phyloP scores from a whole-genome alignment of 2,329 filamentous ascomycete species.

The Fusarium humuli region DNA sequence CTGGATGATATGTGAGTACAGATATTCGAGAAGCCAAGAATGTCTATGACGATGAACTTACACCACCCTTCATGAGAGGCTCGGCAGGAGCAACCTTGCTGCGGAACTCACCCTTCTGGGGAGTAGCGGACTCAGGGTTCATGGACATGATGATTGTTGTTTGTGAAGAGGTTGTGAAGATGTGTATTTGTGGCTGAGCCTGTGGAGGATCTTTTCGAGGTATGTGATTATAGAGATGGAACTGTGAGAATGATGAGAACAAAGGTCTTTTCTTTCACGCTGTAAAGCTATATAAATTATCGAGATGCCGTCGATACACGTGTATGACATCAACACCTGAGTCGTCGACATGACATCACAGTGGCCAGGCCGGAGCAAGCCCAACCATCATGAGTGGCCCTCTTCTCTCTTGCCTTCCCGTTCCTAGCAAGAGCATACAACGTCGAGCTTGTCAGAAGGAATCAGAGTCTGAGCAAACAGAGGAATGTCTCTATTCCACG shows the following conservation, averaged over 20 bases:
- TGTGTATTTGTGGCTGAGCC: not conserved
- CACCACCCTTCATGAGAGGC: constrained; percentile 65
- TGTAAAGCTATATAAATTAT: constrained; percentile 19
- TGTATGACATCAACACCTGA: constrained; percentile 32
- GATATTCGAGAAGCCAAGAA: not conserved
- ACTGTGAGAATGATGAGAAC: not conserved
- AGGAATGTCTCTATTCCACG: not conserved
- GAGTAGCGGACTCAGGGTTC: constrained; percentile 64
- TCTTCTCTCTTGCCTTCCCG: not conserved
- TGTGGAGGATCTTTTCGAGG: not conserved
- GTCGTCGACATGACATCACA: constrained; percentile 36
- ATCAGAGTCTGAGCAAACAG: not conserved
- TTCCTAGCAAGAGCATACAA: not conserved
- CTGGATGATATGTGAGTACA: constrained; percentile 53
- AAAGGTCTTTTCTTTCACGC: not conserved
- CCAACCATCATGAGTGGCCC: constrained; percentile 4
- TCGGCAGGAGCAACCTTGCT: constrained; percentile 62
- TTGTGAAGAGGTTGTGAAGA: not conserved
- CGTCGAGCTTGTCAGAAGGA: not conserved
- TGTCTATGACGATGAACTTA: constrained; percentile 52
- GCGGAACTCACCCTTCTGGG: constrained; percentile 67
- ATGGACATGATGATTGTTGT: constrained; percentile 54
- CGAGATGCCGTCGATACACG: not conserved
- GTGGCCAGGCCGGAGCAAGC: not conserved
- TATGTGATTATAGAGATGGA: not conserved